Percentiles rank a stretch among this genome's conserved stretches.
Evolutionary conservation across 768 basidiomycete genomes (phyloP).

Genomic region (Phaffia tasmanica): DNA sequence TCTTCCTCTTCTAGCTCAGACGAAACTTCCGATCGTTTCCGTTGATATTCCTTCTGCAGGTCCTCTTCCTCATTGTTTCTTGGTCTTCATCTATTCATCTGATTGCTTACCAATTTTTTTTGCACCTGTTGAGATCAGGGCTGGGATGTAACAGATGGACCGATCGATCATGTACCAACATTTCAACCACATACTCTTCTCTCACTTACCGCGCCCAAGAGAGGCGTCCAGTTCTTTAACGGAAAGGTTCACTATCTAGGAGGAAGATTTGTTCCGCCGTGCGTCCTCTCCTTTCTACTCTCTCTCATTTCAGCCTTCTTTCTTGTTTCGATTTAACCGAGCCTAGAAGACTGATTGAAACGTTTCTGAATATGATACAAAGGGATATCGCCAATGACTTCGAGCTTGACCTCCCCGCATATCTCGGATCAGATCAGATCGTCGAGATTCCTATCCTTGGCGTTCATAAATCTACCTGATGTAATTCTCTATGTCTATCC

Average conservation of each 20-base stretch:
- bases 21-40: constrained; percentile 70
- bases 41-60: constrained; percentile 78
- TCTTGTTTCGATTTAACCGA: background rate
- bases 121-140: constrained; percentile 40
- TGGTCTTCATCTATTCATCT: background rate
- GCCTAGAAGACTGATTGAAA: background rate
- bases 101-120: background rate
- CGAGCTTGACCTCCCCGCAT: constrained; percentile 66
- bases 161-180: constrained; percentile 28
- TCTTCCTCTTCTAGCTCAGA: constrained; percentile 53
- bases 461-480: background rate
- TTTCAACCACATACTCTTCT: constrained; percentile 69
- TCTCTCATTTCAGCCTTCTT: constrained; percentile 4
- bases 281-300: constrained; percentile 33
- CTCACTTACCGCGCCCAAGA: constrained; percentile 88
- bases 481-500: no score
- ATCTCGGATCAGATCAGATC: constrained; percentile 65
- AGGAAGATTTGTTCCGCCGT: constrained; percentile 86
- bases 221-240: constrained; percentile 62
- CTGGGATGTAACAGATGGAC: constrained; percentile 82
- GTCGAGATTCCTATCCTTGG: constrained; percentile 54
- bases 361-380: constrained; percentile 12
- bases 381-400: constrained; percentile 65
- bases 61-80: background rate
- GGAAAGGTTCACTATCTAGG: constrained; percentile 79